Percentiles rank a stretch among this genome's conserved stretches.
phyloP scores from a whole-genome alignment of 1,139 yeast species.

The Pneumocystis murina region DNA sequence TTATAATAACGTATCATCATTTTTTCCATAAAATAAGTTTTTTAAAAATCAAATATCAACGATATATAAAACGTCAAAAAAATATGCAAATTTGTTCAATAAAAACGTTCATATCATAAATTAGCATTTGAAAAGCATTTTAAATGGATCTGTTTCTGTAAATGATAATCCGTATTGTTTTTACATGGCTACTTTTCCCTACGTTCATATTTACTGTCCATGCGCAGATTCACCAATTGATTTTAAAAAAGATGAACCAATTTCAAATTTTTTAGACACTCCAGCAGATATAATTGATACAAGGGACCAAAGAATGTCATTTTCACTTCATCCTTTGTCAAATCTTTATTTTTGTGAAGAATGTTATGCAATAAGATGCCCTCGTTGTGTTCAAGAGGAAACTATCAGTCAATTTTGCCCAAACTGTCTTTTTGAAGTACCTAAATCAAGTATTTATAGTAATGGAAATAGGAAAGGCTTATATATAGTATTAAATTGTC shows the following conservation, averaged over 20 bases:
- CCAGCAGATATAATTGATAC: neutral
- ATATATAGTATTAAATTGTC: neutral
- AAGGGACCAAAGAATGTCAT: constrained; percentile 4
- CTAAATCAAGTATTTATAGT: constrained; percentile 6
- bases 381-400: constrained; percentile 17
- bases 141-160: neutral
- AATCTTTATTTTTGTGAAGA: constrained; percentile 16
- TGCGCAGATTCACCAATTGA: neutral
- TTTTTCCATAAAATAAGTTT: neutral
- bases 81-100: neutral
- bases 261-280: neutral
- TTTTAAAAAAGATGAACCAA: neutral
- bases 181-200: neutral
- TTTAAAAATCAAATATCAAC: neutral
- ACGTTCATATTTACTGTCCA: constrained; percentile 1
- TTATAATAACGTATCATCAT: neutral
- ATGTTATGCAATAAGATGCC: constrained; percentile 15
- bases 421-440: constrained; percentile 15
- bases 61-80: neutral
- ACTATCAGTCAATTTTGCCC: constrained; percentile 16
- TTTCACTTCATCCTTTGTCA: constrained; percentile 14
- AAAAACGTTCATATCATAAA: neutral
- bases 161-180: neutral
- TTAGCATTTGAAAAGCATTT: neutral
- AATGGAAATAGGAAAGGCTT: constrained; percentile 3